These are phyloP conservation scores for Termitomyces bulborhizus DNA, from an alignment of 768 basidiomycete species.

Conservation along the genomic window DNA sequence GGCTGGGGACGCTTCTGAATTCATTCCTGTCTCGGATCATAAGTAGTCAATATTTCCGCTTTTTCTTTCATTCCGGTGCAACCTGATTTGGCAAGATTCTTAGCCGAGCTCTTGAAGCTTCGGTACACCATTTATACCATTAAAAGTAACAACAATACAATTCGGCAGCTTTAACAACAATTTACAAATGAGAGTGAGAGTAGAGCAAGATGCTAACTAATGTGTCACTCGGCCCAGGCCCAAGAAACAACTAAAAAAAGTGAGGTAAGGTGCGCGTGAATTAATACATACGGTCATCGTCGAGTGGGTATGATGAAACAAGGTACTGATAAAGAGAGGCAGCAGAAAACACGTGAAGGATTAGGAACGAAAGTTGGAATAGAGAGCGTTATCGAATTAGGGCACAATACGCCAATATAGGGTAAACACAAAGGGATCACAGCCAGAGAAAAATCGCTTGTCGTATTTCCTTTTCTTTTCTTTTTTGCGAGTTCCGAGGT, in stretches of 20 bases:
- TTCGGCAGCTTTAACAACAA: constrained; percentile 3
- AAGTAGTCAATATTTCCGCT: no score
- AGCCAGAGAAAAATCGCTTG: constrained; percentile 2
- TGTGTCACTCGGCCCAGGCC: constrained; percentile 1
- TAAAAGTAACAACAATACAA: constrained; percentile 5
- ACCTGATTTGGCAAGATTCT: not conserved
- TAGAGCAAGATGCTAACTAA: constrained; percentile 4
- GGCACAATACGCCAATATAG: constrained; percentile 8
- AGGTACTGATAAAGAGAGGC: constrained; percentile 3
- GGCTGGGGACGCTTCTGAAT: no score
- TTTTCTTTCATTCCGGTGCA: not conserved
- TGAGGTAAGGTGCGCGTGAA: constrained; percentile 2
- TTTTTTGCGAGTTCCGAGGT: constrained; percentile 3
- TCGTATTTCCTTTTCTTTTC: not conserved
- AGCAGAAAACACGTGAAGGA: constrained; percentile 1
- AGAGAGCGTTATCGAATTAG: constrained; percentile 6
- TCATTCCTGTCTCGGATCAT: no score
- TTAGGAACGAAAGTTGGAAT: constrained; percentile 3
- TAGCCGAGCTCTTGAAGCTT: not conserved
- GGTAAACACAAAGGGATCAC: constrained; percentile 4
- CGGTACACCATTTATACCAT: not conserved
- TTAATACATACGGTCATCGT: constrained; percentile 8
- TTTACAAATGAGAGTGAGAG: constrained; percentile 8
- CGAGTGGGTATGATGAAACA: constrained; percentile 8
- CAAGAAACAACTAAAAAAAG: constrained; percentile 3